Evolutionary conservation across 768 basidiomycete genomes (phyloP).

Genomic region (Hydnum rufescens): DNA sequence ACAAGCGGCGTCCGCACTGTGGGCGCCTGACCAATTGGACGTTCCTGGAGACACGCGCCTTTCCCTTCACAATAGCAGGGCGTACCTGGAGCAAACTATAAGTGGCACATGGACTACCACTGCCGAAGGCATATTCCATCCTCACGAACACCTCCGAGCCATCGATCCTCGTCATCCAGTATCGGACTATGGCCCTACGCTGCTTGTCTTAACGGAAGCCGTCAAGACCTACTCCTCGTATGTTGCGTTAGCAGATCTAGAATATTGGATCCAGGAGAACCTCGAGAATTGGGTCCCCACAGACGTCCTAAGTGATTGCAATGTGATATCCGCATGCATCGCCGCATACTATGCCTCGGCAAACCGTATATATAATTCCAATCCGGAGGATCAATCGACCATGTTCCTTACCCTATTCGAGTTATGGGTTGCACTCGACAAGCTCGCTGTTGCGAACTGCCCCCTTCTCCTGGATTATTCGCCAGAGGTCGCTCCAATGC

Average conservation of each 20-base stretch:
- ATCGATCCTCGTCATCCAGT: constrained; percentile 9
- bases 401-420: constrained; percentile 25
- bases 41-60: constrained; percentile 3
- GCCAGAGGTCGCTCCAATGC: constrained; percentile 23
- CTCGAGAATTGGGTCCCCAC: not conserved
- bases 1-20: not conserved
- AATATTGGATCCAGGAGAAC: not conserved
- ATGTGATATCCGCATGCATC: not conserved
- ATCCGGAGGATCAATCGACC: not conserved
- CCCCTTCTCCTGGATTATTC: constrained; percentile 27
- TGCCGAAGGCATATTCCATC: not conserved
- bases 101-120: no score
- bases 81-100: not conserved
- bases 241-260: not conserved
- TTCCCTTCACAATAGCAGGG: not conserved
- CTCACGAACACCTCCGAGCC: not conserved
- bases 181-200: not conserved
- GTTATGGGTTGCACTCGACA: constrained; percentile 31
- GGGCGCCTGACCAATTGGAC: not conserved
- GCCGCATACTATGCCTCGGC: not conserved
- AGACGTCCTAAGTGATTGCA: not conserved
- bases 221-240: not conserved
- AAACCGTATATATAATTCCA: not conserved
- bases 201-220: not conserved
- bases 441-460: constrained; percentile 16